Evolutionary conservation across 805 yeast species (phyloP).

Genomic region (Candida methanosorbosa): DNA sequence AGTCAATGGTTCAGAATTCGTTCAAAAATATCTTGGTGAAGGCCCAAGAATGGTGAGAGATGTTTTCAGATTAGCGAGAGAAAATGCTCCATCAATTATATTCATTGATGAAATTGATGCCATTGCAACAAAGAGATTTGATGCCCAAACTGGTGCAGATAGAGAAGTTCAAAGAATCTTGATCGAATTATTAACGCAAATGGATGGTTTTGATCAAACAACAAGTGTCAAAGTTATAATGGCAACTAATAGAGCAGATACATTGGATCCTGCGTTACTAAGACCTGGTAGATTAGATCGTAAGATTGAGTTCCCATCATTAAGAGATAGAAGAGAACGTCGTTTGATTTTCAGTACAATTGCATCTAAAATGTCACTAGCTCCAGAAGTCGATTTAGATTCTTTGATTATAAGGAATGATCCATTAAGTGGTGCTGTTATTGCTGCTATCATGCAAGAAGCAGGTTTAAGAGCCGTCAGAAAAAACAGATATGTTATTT

Average conservation of each 20-base stretch:
- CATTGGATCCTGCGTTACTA: slow-evolving; percentile 94
- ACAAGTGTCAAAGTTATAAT: slow-evolving; percentile 94
- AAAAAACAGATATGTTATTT: slow-evolving; percentile 92
- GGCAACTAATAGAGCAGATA: slow-evolving; percentile 99
- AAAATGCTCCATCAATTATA: slow-evolving; percentile 93
- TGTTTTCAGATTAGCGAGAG: slow-evolving; percentile 94
- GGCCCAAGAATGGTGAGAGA: slow-evolving; percentile 99
- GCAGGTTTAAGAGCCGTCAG: slow-evolving; percentile 98
- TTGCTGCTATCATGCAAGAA: slow-evolving; percentile 99
- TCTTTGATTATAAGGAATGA: slow-evolving; percentile 92
- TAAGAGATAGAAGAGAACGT: slow-evolving; percentile 96
- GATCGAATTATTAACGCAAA: slow-evolving; percentile 91
- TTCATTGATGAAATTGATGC: slow-evolving; percentile 99
- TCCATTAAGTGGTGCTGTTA: slow-evolving; percentile 93
- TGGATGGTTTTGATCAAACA: slow-evolving; percentile 98
- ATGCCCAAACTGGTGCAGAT: slow-evolving; percentile 99
- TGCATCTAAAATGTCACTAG: slow-evolving; percentile 94
- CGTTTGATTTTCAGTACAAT: slow-evolving; percentile 92
- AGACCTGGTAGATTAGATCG: slow-evolving; percentile 98
- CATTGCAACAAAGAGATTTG: slow-evolving; percentile 97
- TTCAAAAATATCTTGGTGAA: slow-evolving; percentile 96
- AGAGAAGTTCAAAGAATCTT: slow-evolving; percentile 98
- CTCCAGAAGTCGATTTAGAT: slow-evolving; percentile 96
- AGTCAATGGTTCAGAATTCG: slow-evolving; percentile 97
- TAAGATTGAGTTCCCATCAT: slow-evolving; percentile 93